Base-by-base conservation (phyloP, 495 filamentous ascomycete genomes). In the Penicillium atrosanguineum region DNA sequence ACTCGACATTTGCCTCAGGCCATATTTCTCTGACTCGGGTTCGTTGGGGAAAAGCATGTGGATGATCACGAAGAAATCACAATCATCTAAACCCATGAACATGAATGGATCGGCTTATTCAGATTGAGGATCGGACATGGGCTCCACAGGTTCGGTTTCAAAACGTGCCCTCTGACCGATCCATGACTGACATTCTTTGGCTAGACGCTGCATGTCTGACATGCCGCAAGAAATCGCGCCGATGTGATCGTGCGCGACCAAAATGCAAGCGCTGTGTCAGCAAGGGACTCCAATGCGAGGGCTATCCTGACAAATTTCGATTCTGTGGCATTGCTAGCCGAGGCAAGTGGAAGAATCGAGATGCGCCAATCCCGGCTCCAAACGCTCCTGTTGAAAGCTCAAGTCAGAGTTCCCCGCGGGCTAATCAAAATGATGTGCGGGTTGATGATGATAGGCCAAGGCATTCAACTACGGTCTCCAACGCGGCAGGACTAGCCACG, bases 281-380 rank as follows among this genome's bases (percentile, higher is more conserved):
- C 42, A 63, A 51, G 19, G 60, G 60, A 36, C 48, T 53, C 9
- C 19, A 62, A 50, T 74, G 71, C 40, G 62, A 54, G 37, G 71
- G 69, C 8, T 74, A 74, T 57, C 71, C 71, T 1, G 71, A 74
- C 19, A 71, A 72, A 21, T 74, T 71, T 46, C 62, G 68, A 7
- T 74, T 74, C 34, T 70, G 68, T 51, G 69, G 71, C 6, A 59
- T 72, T 14, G 67, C 71, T 19, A 72, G 64, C 44, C 67, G 69
- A 11, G 69, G 71, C 1, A 70, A 71, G 42, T 72, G 69, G 71
- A 74, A 69, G 41, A 55, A 56, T 41, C 44, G 47, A 34, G 53
- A 55, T 41, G 34, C 15, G 28, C 50, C 61, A 31, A 23, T 45
- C 2, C 15, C 34, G 36, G 46, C 36, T 40, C 6, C 6, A 11